Evolutionary conservation across 169 alveolate genomes (phyloP).

Genomic region (Plasmodium berghei): DNA sequence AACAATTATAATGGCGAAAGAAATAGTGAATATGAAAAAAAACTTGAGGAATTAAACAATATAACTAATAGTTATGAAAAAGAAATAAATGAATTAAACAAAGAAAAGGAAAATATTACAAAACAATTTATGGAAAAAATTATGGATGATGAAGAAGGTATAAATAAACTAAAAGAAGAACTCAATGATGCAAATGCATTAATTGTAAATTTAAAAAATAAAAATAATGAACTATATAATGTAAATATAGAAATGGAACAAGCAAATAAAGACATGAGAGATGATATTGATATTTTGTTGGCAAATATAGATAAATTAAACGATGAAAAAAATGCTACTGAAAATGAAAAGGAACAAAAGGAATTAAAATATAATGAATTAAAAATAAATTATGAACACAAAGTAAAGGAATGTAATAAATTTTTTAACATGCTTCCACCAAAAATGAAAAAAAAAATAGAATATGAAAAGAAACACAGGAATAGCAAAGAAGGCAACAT

Average conservation of each 20-base stretch:
- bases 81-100: slow-evolving; percentile 45
- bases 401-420: slow-evolving; percentile 28
- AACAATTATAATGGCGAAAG: slow-evolving; percentile 22
- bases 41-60: slow-evolving; percentile 37
- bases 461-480: slow-evolving; percentile 4
- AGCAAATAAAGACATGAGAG: slow-evolving; percentile 52
- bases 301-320: slow-evolving; percentile 43
- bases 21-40: slow-evolving; percentile 37
- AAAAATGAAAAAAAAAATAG: slow-evolving; percentile 42
- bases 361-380: slow-evolving; percentile 42
- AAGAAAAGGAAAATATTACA: slow-evolving; percentile 40
- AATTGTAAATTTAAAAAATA: slow-evolving; percentile 17
- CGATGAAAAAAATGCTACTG: slow-evolving; percentile 33
- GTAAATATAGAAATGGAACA: slow-evolving; percentile 38
- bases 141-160: slow-evolving; percentile 66
- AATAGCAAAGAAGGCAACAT: not conserved
- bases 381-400: slow-evolving; percentile 26
- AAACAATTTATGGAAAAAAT: slow-evolving; percentile 55
- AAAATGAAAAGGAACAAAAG: slow-evolving; percentile 1
- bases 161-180: slow-evolving; percentile 40
- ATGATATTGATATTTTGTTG: slow-evolving; percentile 47
- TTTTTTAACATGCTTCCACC: slow-evolving; percentile 6
- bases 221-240: slow-evolving; percentile 37
- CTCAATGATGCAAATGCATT: slow-evolving; percentile 40
- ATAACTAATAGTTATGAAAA: slow-evolving; percentile 48